Conservation (phyloP, 495 filamentous ascomycete species). For the Aspergillus bridgeri region DNA sequence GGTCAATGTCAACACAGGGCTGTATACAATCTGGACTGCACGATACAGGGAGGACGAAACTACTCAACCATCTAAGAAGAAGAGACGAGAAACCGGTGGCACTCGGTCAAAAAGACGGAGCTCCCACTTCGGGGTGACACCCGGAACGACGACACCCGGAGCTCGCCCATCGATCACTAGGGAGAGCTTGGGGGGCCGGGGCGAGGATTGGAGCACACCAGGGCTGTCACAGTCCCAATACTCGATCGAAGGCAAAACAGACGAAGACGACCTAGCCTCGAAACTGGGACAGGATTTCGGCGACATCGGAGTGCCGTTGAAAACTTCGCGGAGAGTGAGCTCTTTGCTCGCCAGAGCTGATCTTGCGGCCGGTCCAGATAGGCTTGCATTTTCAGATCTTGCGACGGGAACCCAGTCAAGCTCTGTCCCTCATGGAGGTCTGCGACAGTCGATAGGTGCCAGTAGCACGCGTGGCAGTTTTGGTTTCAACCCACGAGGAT, state of each 20-base stretch:
- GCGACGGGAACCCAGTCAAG: conserved; percentile 49
- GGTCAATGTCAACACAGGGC: conserved; percentile 64
- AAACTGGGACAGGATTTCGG: conserved; percentile 78
- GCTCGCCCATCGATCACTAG: conserved; percentile 43
- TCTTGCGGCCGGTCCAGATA: conserved; percentile 71
- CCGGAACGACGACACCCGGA: conserved; percentile 78
- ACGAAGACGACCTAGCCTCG: conserved; percentile 61
- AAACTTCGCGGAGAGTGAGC: conserved; percentile 83
- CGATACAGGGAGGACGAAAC: conserved; percentile 58
- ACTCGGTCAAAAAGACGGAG: conserved; percentile 71
- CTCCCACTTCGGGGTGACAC: conserved; percentile 76
- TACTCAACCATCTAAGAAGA: conserved; percentile 48
- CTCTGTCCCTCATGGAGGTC: conserved; percentile 45
- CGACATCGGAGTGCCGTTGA: conserved; percentile 58
- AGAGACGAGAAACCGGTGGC: conserved; percentile 47
- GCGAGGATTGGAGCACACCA: conserved; percentile 34
- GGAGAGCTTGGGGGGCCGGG: conserved; percentile 55
- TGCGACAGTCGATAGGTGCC: conserved; percentile 72
- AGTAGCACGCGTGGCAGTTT: conserved; percentile 60
- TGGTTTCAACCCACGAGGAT: conserved; percentile 44
- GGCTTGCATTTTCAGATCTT: conserved; percentile 69
- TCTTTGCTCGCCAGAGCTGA: conserved; percentile 90
- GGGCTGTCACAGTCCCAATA: conserved; percentile 39
- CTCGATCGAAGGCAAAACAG: conserved; percentile 28
- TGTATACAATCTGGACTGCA: conserved; percentile 77